A percentile compares a stretch with the other conserved stretches of the same genome.
Evolutionary conservation across 1,284 basidiomycete species (phyloP).

Genomic region (Fistulina hepatica): DNA sequence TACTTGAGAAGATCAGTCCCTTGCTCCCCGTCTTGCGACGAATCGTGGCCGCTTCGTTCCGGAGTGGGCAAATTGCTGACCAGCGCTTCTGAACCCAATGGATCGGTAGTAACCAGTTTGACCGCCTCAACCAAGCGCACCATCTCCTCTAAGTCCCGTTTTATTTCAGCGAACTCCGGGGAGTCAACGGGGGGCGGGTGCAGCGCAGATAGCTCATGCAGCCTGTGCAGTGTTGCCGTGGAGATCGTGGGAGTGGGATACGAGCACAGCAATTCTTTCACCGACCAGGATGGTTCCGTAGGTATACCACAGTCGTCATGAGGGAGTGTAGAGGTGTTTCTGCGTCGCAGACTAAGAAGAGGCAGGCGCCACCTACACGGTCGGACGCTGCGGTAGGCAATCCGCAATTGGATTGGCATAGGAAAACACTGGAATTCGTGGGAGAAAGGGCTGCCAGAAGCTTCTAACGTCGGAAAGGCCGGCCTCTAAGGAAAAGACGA

Average conservation of each 20-base stretch:
- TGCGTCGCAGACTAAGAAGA: slow-evolving; percentile 6
- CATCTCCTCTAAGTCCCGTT: slow-evolving; percentile 53
- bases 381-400: slow-evolving; percentile 4
- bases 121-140: slow-evolving; percentile 70
- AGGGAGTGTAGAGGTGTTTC: slow-evolving; percentile 12
- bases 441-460: too few species aligned
- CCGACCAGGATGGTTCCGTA: slow-evolving; percentile 59
- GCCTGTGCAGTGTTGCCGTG: slow-evolving; percentile 40
- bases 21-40: slow-evolving; percentile 27
- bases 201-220: slow-evolving; percentile 63
- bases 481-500: too few species aligned
- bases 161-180: slow-evolving; percentile 35
- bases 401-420: slow-evolving; percentile 22
- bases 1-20: slow-evolving; percentile 9
- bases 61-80: slow-evolving; percentile 25
- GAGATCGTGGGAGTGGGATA: slow-evolving; percentile 58
- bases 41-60: too few species aligned
- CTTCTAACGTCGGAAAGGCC: too few species aligned
- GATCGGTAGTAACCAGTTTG: slow-evolving; percentile 42
- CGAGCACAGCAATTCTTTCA: slow-evolving; percentile 59
- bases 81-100: slow-evolving; percentile 11
- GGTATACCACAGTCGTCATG: slow-evolving; percentile 52
- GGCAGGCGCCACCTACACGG: slow-evolving; percentile 13
- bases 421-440: too few species aligned
- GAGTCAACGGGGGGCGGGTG: slow-evolving; percentile 48